Evolutionary conservation across 2,329 filamentous ascomycete genomes (phyloP).

Genomic region (Cladosporium sp.): DNA sequence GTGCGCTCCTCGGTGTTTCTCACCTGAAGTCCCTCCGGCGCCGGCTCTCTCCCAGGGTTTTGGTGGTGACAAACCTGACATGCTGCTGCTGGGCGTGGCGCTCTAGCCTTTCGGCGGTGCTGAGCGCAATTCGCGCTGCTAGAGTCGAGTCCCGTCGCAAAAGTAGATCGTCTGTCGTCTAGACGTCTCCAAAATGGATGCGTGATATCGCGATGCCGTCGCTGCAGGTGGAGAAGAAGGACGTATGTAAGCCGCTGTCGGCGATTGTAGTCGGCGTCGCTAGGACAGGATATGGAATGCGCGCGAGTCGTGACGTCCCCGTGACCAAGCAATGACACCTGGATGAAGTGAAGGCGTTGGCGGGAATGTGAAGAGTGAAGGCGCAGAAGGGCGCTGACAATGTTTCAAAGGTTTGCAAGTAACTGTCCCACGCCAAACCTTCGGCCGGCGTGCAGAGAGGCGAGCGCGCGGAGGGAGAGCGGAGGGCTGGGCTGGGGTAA

Average conservation of each 20-base stretch:
- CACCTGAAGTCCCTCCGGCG: slow-evolving; percentile 46
- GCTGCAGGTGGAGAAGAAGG: not conserved
- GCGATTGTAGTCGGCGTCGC: slow-evolving; percentile 7
- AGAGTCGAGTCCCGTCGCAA: not conserved
- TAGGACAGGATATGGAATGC: not conserved
- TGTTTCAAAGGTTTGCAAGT: not conserved
- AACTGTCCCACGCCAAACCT: not conserved
- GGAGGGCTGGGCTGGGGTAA: slow-evolving; percentile 2
- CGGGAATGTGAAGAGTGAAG: not conserved
- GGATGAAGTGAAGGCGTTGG: not conserved
- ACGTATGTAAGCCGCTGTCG: slow-evolving; percentile 7
- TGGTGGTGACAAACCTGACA: slow-evolving; percentile 66
- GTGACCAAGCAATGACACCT: not conserved
- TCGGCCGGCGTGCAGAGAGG: not conserved
- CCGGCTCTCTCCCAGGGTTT: slow-evolving; percentile 94
- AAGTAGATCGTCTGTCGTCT: not conserved
- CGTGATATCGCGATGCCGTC: slow-evolving; percentile 13
- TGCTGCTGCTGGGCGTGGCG: slow-evolving; percentile 6
- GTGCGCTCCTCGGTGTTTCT: slow-evolving; percentile 15
- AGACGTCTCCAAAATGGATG: not conserved
- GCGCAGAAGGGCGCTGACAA: not conserved
- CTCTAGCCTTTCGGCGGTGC: not conserved
- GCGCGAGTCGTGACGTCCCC: not conserved
- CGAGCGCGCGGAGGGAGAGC: not conserved
- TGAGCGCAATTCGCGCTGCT: not conserved